Evolutionary conservation across 306 rosid genomes (phyloP).

Genomic region (Cyclanthera cordifolia): DNA sequence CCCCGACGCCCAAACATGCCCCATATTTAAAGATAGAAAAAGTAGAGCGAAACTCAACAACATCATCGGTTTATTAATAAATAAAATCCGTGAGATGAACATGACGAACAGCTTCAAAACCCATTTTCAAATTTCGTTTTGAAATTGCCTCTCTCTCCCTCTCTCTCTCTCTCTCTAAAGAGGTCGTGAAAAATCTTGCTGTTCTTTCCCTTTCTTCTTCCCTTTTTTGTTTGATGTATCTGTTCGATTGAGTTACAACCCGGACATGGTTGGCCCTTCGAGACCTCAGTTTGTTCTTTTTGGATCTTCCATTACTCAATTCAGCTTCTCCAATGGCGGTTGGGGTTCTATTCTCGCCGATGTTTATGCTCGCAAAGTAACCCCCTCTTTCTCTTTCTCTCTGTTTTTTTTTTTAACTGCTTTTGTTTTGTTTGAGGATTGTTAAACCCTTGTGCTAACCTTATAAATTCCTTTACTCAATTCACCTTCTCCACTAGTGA

Average conservation of each 20-base stretch:
- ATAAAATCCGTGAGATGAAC: too few relatives aligned
- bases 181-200: neutral
- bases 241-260: neutral
- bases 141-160: neutral
- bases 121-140: neutral
- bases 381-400: neutral
- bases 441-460: neutral
- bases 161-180: neutral
- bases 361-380: conserved; percentile 75
- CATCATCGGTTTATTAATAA: too few relatives aligned
- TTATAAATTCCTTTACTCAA: too few relatives aligned
- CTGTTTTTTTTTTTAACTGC: neutral
- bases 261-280: conserved; percentile 16
- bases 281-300: conserved; percentile 83
- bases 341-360: conserved; percentile 84
- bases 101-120: too few relatives aligned
- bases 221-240: neutral
- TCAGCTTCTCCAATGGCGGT: conserved; percentile 66
- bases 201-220: neutral
- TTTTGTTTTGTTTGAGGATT: neutral
- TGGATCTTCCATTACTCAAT: conserved; percentile 88
- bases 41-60: too few relatives aligned
- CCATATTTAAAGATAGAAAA: too few relatives aligned
- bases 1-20: too few relatives aligned
- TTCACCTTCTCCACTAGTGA: neutral